Evolutionary conservation across 2,329 filamentous ascomycete genomes (phyloP), one percentile per base, ranked within the genome.

Genomic region (Coniochaeta ligniaria): DNA sequence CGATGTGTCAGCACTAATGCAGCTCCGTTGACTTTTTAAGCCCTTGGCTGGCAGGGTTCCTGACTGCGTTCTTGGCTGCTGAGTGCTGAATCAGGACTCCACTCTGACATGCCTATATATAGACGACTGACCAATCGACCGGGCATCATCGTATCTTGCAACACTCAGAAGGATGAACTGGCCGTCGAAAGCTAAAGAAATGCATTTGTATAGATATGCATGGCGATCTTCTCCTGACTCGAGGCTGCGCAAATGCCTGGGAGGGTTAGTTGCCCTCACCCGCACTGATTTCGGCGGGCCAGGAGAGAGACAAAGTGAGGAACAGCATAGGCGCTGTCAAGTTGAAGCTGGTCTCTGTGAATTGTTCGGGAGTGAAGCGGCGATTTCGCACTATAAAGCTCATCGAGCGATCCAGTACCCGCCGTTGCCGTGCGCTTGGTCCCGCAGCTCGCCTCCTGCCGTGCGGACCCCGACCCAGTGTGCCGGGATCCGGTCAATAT

Each of bases 391-490:
- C 16, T 41, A 4, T 38, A 17, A 16, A 17, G 12, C 16, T 71
- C 63, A 75, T 57, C 75, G 69, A 28, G 69, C 64, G 62, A 83
- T 75, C 74, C 78, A 84, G 28, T 81, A 68, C 0, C 81, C 81
- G 0, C 81, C 81, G 24, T 72, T 77, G 2, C 81, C 81, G 60
- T 78, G 75, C 2, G 72, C 72, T 54, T 74, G 75, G 64, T 88
- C 84, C 64, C 76, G 76, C 67, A 78, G 68, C 31, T 74, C 71
- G 9, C 74, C 77, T 1, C 74, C 72, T 14, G 78, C 73, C 9
- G 79, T 83, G 58, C 87, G 76, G 50, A 90, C 76, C 0, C 86
- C 87, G 3, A 81, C 75, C 66, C 75, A 75, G 68, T 88, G 84
- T 54, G 87, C 66, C 2, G 86, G 86, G 3, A 88, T 74, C 59